Evolutionary conservation across 164 flowering plant species (phyloP), one percentile per base, ranked within the genome.

Genomic region (Aristolochia fimbriata): DNA sequence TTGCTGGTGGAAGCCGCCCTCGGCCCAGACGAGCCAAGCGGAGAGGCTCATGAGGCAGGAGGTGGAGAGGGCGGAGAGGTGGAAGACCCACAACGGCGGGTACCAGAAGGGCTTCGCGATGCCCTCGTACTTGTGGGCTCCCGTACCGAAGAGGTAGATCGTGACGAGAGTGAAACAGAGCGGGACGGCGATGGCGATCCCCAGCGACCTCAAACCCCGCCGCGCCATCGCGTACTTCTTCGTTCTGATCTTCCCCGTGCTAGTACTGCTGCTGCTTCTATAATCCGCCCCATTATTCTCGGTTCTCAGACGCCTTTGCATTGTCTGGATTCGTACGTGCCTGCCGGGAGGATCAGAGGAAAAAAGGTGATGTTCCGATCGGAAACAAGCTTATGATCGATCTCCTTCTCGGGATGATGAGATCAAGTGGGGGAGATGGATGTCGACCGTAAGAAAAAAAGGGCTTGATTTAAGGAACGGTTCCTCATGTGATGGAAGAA

Each of bases 1-100:
- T 0, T 73, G 66, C 47, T 56, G 58, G 59, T 87, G 98, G 65
- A 88, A 84, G 7, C 96, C 96, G 0, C 96, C 96, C 11, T 87
- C 93, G 13, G 87, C 98, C 98, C 96, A 92, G 0, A 87, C 81
- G 0, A 92, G 83, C 93, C 93, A 89, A 0, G 84, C 83, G 10
- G 96, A 81, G 12, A 92, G 71, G 31, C 90, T 84, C 83, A 82
- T 76, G 5, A 87, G 67, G 47, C 71, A 47, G 7, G 77, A 62
- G 1, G 82, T 70, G 14, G 63, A 73, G 55, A 86, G 1, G 52
- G 70, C 76, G 6, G 73, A 65, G 19, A 66, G 8, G 66, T 82
- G 80, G 6, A 85, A 23, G 23, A 70, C 75, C 96, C 89, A 85
- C 24, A 72, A 17, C 0, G 96, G 81, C 4, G 87, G 87, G 59